Conservation (phyloP, 768 basidiomycete genomes). For the Paxillus ammoniavirescens region DNA sequence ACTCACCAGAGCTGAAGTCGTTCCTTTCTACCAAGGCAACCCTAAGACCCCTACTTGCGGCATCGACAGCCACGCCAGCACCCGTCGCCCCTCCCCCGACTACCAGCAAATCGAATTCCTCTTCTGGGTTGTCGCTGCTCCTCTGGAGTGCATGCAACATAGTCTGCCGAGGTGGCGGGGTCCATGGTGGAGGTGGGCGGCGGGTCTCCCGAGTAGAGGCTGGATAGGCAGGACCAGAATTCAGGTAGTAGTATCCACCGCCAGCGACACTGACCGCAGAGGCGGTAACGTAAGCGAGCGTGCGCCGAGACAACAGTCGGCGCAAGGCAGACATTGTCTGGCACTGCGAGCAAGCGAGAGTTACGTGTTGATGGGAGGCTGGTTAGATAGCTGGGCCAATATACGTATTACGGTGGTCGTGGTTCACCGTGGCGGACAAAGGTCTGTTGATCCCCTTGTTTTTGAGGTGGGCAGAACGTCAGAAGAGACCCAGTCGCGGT, state of each 20-base stretch:
- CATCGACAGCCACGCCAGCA: slow-evolving; percentile 94
- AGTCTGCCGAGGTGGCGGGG: slow-evolving; percentile 64
- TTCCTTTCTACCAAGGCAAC: slow-evolving; percentile 93
- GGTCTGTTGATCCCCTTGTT: not conserved
- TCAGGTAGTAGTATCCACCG: slow-evolving; percentile 68
- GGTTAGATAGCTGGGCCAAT: not conserved
- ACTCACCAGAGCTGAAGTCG: slow-evolving; percentile 84
- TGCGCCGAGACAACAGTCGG: slow-evolving; percentile 45
- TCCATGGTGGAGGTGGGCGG: slow-evolving; percentile 78
- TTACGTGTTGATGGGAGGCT: not conserved
- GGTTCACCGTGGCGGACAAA: not conserved
- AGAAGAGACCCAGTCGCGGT: not conserved
- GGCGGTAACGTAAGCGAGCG: slow-evolving; percentile 51
- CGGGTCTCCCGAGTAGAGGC: slow-evolving; percentile 61
- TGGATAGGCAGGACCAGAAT: slow-evolving; percentile 70
- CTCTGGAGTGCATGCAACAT: slow-evolving; percentile 56
- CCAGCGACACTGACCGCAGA: slow-evolving; percentile 53
- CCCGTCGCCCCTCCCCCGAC: slow-evolving; percentile 97
- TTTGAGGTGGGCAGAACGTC: not conserved
- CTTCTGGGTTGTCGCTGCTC: slow-evolving; percentile 33
- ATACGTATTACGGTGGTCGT: not conserved
- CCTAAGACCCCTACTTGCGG: slow-evolving; percentile 85
- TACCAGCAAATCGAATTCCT: slow-evolving; percentile 76
- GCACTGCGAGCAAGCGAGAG: not conserved
- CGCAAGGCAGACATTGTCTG: slow-evolving; percentile 11